These are phyloP conservation scores for Clarireedia monteithiana DNA, from an alignment of 2,329 filamentous ascomycete genomes.

Conservation along the genomic window DNA sequence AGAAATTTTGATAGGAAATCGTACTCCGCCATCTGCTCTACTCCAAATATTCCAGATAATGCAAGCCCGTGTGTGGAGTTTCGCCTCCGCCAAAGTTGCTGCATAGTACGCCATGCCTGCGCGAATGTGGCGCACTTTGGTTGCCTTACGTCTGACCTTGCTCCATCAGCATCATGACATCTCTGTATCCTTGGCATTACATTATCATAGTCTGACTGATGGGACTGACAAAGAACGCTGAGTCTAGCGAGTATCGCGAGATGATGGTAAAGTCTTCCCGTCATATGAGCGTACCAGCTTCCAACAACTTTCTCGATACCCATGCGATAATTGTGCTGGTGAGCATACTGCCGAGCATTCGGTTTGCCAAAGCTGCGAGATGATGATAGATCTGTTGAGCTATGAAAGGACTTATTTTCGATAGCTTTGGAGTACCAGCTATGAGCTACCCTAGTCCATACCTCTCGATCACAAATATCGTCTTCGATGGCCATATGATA, in stretches of 20 bases:
- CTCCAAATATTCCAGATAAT: too few species aligned
- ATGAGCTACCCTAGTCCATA: conserved; percentile 71
- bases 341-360: conserved; percentile 62
- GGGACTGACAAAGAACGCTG: conserved; percentile 29
- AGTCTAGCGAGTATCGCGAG: too few species aligned
- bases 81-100: conserved; percentile 40
- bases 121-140: conserved; percentile 66
- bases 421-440: conserved; percentile 65
- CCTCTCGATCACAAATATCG: conserved; percentile 61
- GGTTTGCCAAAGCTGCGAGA: conserved; percentile 68
- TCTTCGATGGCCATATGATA: conserved; percentile 91
- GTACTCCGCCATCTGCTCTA: too few species aligned
- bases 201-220: conserved; percentile 67
- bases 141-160: too few species aligned
- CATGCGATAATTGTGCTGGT: conserved; percentile 45
- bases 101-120: conserved; percentile 85
- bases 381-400: conserved; percentile 83
- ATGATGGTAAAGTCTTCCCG: conserved; percentile 30
- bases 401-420: conserved; percentile 60
- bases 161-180: conserved; percentile 65
- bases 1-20: too few species aligned
- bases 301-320: background rate
- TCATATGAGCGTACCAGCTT: conserved; percentile 59
- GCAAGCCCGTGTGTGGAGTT: too few species aligned
- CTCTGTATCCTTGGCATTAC: conserved; percentile 31